Percentiles rank a stretch among this genome's conserved stretches.
Evolutionary conservation across 1,284 basidiomycete species (phyloP).

Genomic region (Coniferiporia sulphurascens): DNA sequence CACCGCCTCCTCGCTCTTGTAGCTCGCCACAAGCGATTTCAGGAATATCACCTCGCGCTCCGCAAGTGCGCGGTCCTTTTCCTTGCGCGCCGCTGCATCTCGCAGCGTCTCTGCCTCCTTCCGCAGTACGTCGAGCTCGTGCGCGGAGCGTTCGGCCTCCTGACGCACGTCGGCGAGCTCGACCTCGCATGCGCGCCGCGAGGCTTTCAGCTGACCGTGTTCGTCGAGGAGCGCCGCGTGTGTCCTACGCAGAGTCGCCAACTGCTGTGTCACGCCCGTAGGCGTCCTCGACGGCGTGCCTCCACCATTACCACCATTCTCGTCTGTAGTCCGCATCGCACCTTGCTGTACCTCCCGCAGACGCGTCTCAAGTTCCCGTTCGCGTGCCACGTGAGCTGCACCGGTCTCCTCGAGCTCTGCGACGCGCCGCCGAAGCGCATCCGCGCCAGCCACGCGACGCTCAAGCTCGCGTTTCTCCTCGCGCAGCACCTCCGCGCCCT

Average conservation of each 20-base stretch:
- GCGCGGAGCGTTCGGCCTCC: constrained; percentile 32
- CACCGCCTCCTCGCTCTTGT: constrained; percentile 36
- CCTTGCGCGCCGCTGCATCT: constrained; percentile 39
- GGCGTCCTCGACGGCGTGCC: constrained; percentile 37
- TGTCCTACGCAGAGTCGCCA: constrained; percentile 51
- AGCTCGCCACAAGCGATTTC: constrained; percentile 55
- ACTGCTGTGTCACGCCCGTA: constrained; percentile 46
- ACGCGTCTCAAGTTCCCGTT: constrained; percentile 19
- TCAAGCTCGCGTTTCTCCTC: constrained; percentile 72
- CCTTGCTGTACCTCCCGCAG: constrained; percentile 19
- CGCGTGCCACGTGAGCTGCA: constrained; percentile 37
- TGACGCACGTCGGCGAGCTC: constrained; percentile 40
- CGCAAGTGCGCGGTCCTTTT: constrained; percentile 42
- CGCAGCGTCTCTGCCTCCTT: constrained; percentile 3
- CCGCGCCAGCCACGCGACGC: constrained; percentile 45
- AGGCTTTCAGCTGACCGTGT: constrained; percentile 49
- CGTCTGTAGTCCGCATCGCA: not conserved
- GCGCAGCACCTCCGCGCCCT: constrained; percentile 61
- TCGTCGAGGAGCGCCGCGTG: constrained; percentile 62
- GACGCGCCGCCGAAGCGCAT: constrained; percentile 53
- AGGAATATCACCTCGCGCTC: constrained; percentile 61
- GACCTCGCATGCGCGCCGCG: constrained; percentile 45
- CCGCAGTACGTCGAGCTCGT: constrained; percentile 35
- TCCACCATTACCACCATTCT: not conserved
- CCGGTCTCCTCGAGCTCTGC: constrained; percentile 43